These are phyloP conservation scores for Euclidium syriacum DNA, from an alignment of 345 rosid genomes.

Conservation along the genomic window DNA sequence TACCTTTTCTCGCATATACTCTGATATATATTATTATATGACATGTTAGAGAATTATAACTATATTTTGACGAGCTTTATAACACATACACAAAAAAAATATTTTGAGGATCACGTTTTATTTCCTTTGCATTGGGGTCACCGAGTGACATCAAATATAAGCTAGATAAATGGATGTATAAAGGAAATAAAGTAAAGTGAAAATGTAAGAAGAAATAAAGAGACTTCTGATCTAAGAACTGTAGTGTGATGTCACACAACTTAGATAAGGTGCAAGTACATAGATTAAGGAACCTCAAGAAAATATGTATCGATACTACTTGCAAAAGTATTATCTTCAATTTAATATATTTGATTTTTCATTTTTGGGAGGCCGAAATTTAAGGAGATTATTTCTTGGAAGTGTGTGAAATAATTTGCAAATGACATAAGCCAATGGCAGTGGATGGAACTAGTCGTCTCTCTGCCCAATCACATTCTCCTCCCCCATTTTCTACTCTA, in stretches of 20 bases:
- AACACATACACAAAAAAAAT: background rate
- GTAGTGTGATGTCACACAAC: conserved; percentile 19
- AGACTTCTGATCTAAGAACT: conserved; percentile 5
- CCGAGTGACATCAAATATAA: background rate
- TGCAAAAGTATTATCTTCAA: background rate
- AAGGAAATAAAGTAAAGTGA: background rate
- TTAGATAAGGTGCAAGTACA: conserved; percentile 17
- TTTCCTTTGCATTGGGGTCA: background rate
- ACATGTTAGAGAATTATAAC: background rate
- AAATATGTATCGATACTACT: conserved; percentile 5
- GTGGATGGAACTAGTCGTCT: conserved; percentile 19
- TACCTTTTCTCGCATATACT: background rate
- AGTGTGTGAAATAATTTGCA: conserved; percentile 13
- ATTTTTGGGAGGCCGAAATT: conserved; percentile 6
- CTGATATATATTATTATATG: background rate
- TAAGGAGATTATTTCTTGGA: conserved; percentile 20
- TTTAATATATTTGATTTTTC: background rate
- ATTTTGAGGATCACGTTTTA: conserved; percentile 7
- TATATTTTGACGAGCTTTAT: too few species aligned
- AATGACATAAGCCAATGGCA: conserved; percentile 28
- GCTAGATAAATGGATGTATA: background rate
- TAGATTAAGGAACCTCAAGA: background rate
- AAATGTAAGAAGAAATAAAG: background rate
- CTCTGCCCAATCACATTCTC: conserved; percentile 21
- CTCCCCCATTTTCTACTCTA: background rate